Base-by-base conservation (phyloP, 257 asterid genomes). In the Capsicum chinense region DNA sequence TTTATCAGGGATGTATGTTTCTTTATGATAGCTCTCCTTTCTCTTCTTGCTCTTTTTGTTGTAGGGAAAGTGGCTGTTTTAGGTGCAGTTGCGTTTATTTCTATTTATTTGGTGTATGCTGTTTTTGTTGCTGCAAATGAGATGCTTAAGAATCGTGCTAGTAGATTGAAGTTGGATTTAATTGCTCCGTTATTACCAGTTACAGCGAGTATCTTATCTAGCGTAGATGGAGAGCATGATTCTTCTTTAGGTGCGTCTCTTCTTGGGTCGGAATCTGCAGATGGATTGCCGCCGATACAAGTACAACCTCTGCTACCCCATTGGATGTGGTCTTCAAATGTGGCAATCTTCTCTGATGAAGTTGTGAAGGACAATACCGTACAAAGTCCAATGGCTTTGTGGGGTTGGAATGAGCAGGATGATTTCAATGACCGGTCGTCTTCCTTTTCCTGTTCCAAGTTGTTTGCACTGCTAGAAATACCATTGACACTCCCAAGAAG, bases 371-470 rank as follows among this genome's bases (percentile, higher is more conserved):
- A 63, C 8, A 64, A 71, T 73, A 52, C 42, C 0, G 86, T 14
- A 16, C 91, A 79, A 2, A 80, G 79, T 56, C 88, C 86, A 5
- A 87, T 83, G 47, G 85, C 68, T 44, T 59, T 87, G 83, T 89
- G 94, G 95, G 97, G 98, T 68, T 92, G 98, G 98, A 90, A 88
- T 42, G 95, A 88, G 42, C 91, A 88, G 78, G 91, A 79, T 13
- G 58, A 33, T 1, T 64, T 14, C 2, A 37, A 26, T 58, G 83
- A 70, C 3, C 74, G 35, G 52, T 79, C 90, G 3, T 81, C 84
- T 74, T 83, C 84, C 79, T 87, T 92, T 3, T 68, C 85, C 11
- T 95, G 93, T 87, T 92, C 95, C 9, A 84, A 82, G 48, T 33
- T 93, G 39, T 90, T 89, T 39, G 83, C 87, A 0, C 85, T 87